A percentile compares a stretch with the other conserved stretches of the same genome.
Conservation (phyloP, 1,139 yeast species). For the Yamadazyma oceani region DNA sequence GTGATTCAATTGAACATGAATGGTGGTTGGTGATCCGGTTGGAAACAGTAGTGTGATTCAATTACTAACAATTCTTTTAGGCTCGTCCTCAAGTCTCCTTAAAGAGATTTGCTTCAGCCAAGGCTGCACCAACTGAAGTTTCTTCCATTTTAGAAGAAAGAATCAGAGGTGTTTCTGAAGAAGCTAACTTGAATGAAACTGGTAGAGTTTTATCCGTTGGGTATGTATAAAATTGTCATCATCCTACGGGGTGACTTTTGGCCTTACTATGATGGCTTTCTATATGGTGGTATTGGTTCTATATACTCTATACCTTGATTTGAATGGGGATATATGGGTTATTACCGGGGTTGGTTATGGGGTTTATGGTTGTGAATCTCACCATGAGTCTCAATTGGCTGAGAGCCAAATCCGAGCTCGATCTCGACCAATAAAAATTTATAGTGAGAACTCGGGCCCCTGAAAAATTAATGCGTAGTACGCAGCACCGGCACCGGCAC, state of each 20-base stretch:
- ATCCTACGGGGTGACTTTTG: too few relatives aligned
- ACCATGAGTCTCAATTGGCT: slow-evolving; percentile 1
- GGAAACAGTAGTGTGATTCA: not conserved
- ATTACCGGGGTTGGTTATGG: not conserved
- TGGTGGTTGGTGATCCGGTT: too few relatives aligned
- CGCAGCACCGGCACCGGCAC: not conserved
- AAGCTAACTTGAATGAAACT: slow-evolving; percentile 97
- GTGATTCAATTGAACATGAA: too few relatives aligned
- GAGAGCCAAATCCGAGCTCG: slow-evolving; percentile 6
- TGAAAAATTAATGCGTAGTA: not conserved
- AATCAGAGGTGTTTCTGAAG: slow-evolving; percentile 98
- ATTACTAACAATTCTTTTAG: slow-evolving; percentile 31
- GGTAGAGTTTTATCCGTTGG: slow-evolving; percentile 99
- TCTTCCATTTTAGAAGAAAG: slow-evolving; percentile 98
- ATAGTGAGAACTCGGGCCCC: not conserved
- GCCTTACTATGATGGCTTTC: not conserved
- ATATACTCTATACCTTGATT: not conserved
- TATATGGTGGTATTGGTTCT: not conserved
- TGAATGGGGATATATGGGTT: too few relatives aligned
- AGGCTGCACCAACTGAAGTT: slow-evolving; percentile 99
- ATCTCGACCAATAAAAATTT: slow-evolving; percentile 19
- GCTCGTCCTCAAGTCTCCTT: slow-evolving; percentile 72
- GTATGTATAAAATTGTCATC: slow-evolving; percentile 60
- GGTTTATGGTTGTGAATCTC: not conserved
- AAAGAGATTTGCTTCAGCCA: slow-evolving; percentile 87